phyloP scores from a whole-genome alignment of 2,329 filamentous ascomycete genomes.

The Neophaeococcomyces mojaviensis region DNA sequence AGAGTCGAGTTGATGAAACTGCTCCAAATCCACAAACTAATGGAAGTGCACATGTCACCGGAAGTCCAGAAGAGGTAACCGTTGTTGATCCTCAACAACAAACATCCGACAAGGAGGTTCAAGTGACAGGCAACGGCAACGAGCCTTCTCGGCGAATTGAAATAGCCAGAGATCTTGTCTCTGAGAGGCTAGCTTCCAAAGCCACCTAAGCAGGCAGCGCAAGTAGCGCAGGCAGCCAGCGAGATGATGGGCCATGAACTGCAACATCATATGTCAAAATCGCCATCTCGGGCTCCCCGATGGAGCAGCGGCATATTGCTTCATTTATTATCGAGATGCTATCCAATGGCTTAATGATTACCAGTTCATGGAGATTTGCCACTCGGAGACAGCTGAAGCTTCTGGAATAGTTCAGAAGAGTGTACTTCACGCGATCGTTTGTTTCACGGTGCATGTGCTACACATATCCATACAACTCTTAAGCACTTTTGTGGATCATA shows the following conservation, averaged over 20 bases:
- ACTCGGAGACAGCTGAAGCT: background rate
- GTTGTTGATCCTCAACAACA: background rate
- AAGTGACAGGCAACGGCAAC: background rate
- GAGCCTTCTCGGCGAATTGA: constrained; percentile 8
- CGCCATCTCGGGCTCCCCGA: background rate
- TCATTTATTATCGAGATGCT: too few species aligned
- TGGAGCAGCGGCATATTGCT: background rate
- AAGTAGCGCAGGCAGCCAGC: background rate
- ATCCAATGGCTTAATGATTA: background rate
- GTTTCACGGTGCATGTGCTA: background rate
- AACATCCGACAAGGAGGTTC: constrained; percentile 2
- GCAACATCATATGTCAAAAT: background rate
- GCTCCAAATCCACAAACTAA: background rate
- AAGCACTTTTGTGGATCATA: background rate
- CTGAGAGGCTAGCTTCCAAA: background rate
- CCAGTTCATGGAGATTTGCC: background rate
- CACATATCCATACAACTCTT: background rate
- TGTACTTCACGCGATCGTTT: background rate
- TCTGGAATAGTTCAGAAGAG: background rate
- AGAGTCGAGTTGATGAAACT: background rate
- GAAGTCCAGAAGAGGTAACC: background rate
- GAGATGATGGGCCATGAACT: background rate
- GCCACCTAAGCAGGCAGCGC: background rate
- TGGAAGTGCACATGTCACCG: background rate
- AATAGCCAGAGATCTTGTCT: constrained; percentile 5